These are phyloP conservation scores for Gonium pectorale DNA, from an alignment of 139 green algal genomes.

Conservation along the genomic window DNA sequence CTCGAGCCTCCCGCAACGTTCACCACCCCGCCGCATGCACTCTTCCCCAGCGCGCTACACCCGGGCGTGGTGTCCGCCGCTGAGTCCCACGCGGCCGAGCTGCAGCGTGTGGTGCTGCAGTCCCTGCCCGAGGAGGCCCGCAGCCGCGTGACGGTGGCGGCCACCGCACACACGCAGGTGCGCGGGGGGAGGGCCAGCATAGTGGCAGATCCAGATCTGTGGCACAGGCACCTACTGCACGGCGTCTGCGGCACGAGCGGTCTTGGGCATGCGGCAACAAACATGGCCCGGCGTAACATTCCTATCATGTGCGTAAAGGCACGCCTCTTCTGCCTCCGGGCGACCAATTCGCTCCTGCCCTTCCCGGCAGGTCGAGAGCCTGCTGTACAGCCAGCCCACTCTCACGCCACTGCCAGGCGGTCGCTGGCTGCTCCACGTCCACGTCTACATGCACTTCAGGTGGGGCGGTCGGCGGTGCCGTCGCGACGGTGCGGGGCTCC, in stretches of 20 bases:
- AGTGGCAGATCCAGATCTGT: too few species aligned
- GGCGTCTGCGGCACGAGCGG: too few species aligned
- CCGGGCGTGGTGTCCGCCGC: background rate
- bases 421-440: conserved; percentile 10
- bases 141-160: conserved; percentile 7
- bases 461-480: too few species aligned
- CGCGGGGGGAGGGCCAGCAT: background rate
- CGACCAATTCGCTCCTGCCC: background rate
- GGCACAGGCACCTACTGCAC: too few species aligned
- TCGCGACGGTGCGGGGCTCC: too few species aligned
- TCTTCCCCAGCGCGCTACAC: background rate
- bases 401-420: background rate
- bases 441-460: conserved; percentile 27
- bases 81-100: background rate
- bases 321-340: background rate
- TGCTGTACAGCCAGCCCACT: background rate
- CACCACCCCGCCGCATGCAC: background rate
- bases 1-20: too few species aligned
- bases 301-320: background rate
- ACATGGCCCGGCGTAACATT: background rate
- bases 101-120: background rate
- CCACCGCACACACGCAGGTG: background rate
- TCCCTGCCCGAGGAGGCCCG: background rate
- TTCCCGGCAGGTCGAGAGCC: background rate
- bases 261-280: background rate